Base-by-base conservation (phyloP, 139 green algal species). In the Picochlorum sp. region DNA sequence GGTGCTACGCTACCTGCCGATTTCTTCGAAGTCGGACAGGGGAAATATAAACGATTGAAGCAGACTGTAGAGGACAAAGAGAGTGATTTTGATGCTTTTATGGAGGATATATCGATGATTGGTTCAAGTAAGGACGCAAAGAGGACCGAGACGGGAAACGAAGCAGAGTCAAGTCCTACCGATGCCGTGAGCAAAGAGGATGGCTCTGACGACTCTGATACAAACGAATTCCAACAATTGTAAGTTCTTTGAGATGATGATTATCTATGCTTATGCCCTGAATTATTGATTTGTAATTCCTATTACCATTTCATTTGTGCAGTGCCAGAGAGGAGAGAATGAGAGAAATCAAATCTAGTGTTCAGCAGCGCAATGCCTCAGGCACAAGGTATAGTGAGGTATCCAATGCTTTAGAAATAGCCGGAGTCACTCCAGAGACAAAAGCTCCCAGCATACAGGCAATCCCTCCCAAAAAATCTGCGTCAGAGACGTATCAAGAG, bases 151-250 rank as follows among this genome's bases (percentile, higher is more conserved):
- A 33, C 26, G 9, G 47, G 12, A 33, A 12, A 9, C 6, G 22
- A 45, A 40, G 35, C 33, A 30, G 47, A 20, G 29, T 55, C 64
- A 32, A 56, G 58, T 20, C 4, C 32, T 33, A 24, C 33, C 33
- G 25, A 62, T 44, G 64, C 13, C 26, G 64, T 66, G 5, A 56
- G 65, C 20, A 35, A 65, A 54, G 64, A 61, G 28, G 57, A 44
- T 33, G 64, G 35, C 16, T 36, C 18, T 28, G 54, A 39, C 12
- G 25, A 28, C 33, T 47, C 32, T 25, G 64, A 52, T 9, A 52
- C 55, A 20, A 47, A 67, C 9, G 64, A 71, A 7, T 71, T 71
- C 52, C 55, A 71, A 45, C 64, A 71, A 28, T 66, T 70, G 63
- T 70, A 37, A 70, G 63, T 53, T 49, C 24, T n/a, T n/a, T n/a